Evolutionary conservation across 1,284 basidiomycete genomes (phyloP), one percentile per base, ranked within the genome.

Genomic region (Abortiporus biennis): DNA sequence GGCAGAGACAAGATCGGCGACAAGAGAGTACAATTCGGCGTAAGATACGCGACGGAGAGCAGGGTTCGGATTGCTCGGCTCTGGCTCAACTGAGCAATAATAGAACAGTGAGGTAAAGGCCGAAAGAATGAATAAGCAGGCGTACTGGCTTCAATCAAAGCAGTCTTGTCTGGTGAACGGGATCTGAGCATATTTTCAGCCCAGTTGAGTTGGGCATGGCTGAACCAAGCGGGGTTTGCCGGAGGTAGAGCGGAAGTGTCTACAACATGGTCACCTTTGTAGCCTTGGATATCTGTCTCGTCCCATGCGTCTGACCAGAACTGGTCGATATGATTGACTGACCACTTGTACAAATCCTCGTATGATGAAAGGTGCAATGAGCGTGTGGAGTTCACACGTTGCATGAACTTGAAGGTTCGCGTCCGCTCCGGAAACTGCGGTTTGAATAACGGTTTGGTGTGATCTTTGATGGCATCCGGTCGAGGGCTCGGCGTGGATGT

Each of bases 221-320:
- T 53, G 62, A 92, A 92, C 89, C 89, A 92, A 4, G 68, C 48
- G 16, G 86, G 86, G 57, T 89, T 90, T n/a, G 72, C 70, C n/a
- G 76, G 68, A 20, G 87, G 85, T 35, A 66, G 61, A 3, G 78
- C 74, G 36, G 58, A 38, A 35, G 64, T 64, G 60, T 88, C 78
- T 30, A 89, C 79, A 41, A 81, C 71, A 65, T 79, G 71, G 40
- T 43, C 45, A 36, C 76, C 75, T 59, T 80, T 82, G 48, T 72
- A 54, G 16, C 86, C 84, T 36, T 87, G 66, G 47, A 91, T 69
- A 29, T 62, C 62, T 12, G 82, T 80, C 42, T 73, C 71, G 56
- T 89, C 85, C 89, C 88, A 93, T 6, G 88, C 79, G n/a, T 73
- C 62, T 29, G 65, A 66, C 89, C 88, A 92, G 61, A 92, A 92